Conservation (phyloP, 108 stramenopile species). For the Hondaea fermentalgiana region DNA sequence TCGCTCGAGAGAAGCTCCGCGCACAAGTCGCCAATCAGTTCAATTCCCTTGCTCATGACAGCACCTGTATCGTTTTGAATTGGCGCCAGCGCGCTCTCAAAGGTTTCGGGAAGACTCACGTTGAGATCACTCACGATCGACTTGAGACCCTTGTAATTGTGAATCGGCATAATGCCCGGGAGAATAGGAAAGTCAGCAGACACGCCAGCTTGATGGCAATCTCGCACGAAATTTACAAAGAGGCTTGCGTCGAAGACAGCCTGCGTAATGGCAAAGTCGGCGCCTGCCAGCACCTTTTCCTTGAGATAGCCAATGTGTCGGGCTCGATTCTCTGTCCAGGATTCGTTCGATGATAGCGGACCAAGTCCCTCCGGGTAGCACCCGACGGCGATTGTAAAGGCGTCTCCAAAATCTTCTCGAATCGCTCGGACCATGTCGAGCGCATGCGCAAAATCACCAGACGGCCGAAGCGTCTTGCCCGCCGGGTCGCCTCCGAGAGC, state of each 20-base stretch:
- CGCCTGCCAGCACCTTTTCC: conserved; percentile 82
- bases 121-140: conserved; percentile 66
- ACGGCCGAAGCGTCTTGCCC: background rate
- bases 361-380: conserved; percentile 77
- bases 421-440: conserved; percentile 81
- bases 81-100: conserved; percentile 42
- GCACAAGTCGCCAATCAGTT: conserved; percentile 71
- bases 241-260: conserved; percentile 75
- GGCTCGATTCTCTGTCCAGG: background rate
- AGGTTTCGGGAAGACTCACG: conserved; percentile 52
- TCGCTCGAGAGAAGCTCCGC: conserved; percentile 44
- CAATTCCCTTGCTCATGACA: conserved; percentile 71
- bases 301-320: conserved; percentile 67
- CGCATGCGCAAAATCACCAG: conserved; percentile 58
- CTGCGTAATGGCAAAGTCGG: conserved; percentile 85
- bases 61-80: conserved; percentile 71
- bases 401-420: conserved; percentile 71
- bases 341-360: background rate
- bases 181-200: conserved; percentile 68
- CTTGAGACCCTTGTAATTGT: conserved; percentile 60
- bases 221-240: conserved; percentile 66
- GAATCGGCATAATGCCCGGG: conserved; percentile 91
- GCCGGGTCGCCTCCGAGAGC: background rate
- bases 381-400: conserved; percentile 82
- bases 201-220: conserved; percentile 67